Base-by-base conservation (phyloP, 139 green algal species). In the Chlorella sp. region DNA sequence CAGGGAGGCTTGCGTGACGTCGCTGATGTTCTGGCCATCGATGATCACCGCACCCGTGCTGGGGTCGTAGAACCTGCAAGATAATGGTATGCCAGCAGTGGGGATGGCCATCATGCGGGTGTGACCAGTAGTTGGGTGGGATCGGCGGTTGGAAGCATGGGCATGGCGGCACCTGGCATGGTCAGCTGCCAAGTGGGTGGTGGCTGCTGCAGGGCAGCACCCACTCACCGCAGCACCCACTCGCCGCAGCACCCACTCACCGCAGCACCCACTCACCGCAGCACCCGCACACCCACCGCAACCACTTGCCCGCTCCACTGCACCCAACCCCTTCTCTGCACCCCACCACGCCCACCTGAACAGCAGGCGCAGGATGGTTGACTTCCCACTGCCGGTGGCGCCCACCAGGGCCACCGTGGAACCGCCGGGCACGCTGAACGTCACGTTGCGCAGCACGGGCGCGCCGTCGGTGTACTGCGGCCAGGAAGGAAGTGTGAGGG, bases 351-450 rank as follows among this genome's bases (percentile, higher is more conserved):
- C 76, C 34, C 57, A 82, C 76, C 76, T 36, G 84, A 98, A 92
- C 69, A 98, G 91, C 74, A 99, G 91, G n/a, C 95, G 88, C 62
- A 98, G 88, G 34, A 97, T 89, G 15, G 97, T 98, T 26, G 90
- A 96, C 92, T 99, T 99, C 80, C 97, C 97, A 30, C 84, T 93
- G 44, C 97, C 97, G 1, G 95, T 98, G n/a, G 94, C 64, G 16
- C 93, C 94, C 62, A 91, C 87, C 81, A 97, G 91, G 0, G 94
- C 94, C 3, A 96, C 82, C 4, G 94, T 97, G 4, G 78, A 74
- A 47, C 94, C 94, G 15, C 88, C 88, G 0, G 90, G 86, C 9
- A 92, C 89, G 7, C 36, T 73, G 67, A 97, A 95, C 51, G 86
- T 93, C 18, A 98, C 92, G 70, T 91, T 76, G 3, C 83, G 70